phyloP scores from a whole-genome alignment of 2,329 filamentous ascomycete genomes.

The Setomelanomma holmii region DNA sequence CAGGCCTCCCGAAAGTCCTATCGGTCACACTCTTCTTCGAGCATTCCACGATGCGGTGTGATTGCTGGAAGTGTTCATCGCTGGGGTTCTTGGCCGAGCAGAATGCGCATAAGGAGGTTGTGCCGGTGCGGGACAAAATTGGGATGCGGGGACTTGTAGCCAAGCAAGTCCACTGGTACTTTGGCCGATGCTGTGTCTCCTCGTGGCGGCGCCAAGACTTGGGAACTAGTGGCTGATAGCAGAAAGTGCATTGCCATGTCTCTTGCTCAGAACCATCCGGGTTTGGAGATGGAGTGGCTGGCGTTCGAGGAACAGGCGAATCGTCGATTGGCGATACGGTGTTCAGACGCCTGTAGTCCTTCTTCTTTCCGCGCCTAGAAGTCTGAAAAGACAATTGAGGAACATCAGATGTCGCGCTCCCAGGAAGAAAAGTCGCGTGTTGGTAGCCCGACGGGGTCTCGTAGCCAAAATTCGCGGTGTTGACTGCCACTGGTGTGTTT shows the following conservation, averaged over 20 bases:
- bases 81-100: constrained; percentile 35
- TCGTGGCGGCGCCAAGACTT: constrained; percentile 49
- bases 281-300: constrained; percentile 1
- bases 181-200: constrained; percentile 45
- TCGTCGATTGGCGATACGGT: constrained; percentile 14
- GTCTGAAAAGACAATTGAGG: constrained; percentile 4
- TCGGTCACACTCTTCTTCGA: constrained; percentile 31
- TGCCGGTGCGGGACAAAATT: constrained; percentile 10
- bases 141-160: constrained; percentile 31
- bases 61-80: constrained; percentile 34
- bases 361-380: constrained; percentile 47
- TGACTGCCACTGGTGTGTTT: constrained; percentile 10
- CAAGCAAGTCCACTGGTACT: constrained; percentile 45
- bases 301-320: constrained; percentile 11
- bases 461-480: constrained; percentile 10
- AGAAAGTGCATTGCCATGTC: constrained; percentile 48
- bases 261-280: constrained; percentile 15
- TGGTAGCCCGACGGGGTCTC: constrained; percentile 1
- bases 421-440: constrained; percentile 12
- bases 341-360: constrained; percentile 38
- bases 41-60: constrained; percentile 43
- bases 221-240: constrained; percentile 30
- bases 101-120: constrained; percentile 34
- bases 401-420: constrained; percentile 1
- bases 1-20: constrained; percentile 41